phyloP scores from a whole-genome alignment of 2,329 filamentous ascomycete genomes.

The Stagonosporopsis chrysanthemi region DNA sequence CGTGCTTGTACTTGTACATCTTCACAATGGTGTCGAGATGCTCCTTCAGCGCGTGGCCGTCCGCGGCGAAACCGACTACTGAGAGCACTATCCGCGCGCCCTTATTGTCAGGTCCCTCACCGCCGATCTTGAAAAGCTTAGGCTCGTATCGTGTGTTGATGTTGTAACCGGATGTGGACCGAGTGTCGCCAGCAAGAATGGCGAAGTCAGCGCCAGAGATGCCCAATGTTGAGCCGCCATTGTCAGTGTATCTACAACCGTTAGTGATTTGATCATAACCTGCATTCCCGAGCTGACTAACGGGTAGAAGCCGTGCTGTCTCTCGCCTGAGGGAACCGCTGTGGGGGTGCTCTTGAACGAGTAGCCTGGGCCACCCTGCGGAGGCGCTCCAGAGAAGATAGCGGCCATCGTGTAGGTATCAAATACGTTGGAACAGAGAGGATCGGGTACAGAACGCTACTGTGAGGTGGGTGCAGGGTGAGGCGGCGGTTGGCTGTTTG shows the following conservation, averaged over 20 bases:
- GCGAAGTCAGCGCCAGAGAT: constrained; percentile 94
- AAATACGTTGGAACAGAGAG: constrained; percentile 6
- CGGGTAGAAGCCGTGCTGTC: constrained; percentile 91
- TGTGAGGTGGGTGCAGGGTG: constrained; percentile 24
- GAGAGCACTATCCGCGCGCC: constrained; percentile 89
- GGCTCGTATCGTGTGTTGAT: constrained; percentile 97
- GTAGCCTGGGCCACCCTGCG: constrained; percentile 64
- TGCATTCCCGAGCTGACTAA: constrained; percentile 57
- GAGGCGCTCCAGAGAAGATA: constrained; percentile 59
- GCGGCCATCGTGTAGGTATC: constrained; percentile 59
- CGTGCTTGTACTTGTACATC: constrained; percentile 98
- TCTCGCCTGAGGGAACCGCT: constrained; percentile 56
- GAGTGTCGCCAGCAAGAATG: constrained; percentile 96
- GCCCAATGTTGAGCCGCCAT: constrained; percentile 93
- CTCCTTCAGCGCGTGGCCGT: constrained; percentile 92
- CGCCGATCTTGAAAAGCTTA: constrained; percentile 97
- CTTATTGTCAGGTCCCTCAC: constrained; percentile 82
- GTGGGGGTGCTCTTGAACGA: constrained; percentile 64
- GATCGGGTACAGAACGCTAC: constrained; percentile 3
- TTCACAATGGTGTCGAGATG: constrained; percentile 93
- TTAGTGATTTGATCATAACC: constrained; percentile 24
- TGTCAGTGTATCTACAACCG: constrained; percentile 83
- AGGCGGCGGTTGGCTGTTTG: constrained; percentile 22
- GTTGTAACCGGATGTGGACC: constrained; percentile 91
- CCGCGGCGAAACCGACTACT: constrained; percentile 94